Evolutionary conservation across 2,329 filamentous ascomycete genomes (phyloP).

Genomic region (Alternaria longipes): DNA sequence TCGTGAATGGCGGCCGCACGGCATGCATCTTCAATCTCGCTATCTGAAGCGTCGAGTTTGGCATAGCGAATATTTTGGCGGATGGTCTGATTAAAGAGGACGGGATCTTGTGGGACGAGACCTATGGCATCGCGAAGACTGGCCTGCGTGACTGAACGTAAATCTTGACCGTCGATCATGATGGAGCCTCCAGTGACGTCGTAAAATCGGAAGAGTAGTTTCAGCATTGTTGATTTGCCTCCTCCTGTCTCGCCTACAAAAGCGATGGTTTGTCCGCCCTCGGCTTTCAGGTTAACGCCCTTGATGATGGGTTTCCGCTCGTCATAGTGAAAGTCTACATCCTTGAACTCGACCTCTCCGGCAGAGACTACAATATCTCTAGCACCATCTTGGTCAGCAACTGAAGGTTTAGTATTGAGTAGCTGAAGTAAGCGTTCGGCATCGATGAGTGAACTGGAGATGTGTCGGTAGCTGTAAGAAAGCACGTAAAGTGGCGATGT

Average conservation of each 20-base stretch:
- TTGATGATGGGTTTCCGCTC: slow-evolving; percentile 61
- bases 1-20: slow-evolving; percentile 70
- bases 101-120: slow-evolving; percentile 71
- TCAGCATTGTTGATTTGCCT: slow-evolving; percentile 70
- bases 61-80: slow-evolving; percentile 73
- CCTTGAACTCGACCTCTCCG: slow-evolving; percentile 63
- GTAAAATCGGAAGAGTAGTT: slow-evolving; percentile 69
- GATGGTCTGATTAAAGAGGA: slow-evolving; percentile 71
- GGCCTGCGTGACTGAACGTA: slow-evolving; percentile 66
- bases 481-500: slow-evolving; percentile 61
- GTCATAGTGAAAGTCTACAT: slow-evolving; percentile 67
- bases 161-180: slow-evolving; percentile 66
- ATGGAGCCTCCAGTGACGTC: slow-evolving; percentile 65
- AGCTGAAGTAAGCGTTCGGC: slow-evolving; percentile 69
- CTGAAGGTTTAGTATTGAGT: slow-evolving; percentile 65
- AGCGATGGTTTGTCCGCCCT: slow-evolving; percentile 65
- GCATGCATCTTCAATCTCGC: slow-evolving; percentile 68
- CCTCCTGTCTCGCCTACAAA: slow-evolving; percentile 70
- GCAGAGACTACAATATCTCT: slow-evolving; percentile 55
- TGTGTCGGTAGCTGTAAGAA: slow-evolving; percentile 58
- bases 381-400: slow-evolving; percentile 55
- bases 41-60: slow-evolving; percentile 67
- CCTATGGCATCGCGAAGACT: slow-evolving; percentile 68
- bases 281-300: slow-evolving; percentile 59
- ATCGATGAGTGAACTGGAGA: slow-evolving; percentile 67